Evolutionary conservation across 2,329 filamentous ascomycete species (phyloP), one percentile per base, ranked within the genome.

Genomic region (Curvularia lunata): DNA sequence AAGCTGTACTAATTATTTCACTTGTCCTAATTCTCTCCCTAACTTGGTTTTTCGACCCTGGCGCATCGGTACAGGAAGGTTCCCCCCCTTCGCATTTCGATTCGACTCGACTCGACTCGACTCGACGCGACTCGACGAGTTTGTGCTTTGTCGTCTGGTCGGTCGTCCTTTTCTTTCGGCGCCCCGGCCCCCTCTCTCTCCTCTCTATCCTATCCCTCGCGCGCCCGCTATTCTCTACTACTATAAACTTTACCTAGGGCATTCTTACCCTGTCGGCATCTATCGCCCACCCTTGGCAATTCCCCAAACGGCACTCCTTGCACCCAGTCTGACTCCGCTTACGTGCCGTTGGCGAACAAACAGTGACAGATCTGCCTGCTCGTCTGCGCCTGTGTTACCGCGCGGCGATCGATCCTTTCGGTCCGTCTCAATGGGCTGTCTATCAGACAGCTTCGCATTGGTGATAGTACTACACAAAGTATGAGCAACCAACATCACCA

Each of bases 1-100:
- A 62, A 68, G 56, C 61, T 68, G 50, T 71, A 63, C 68, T 72
- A 70, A 72, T 70, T 64, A 67, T 67, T 56, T 60, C 41, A 51
- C 56, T 50, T 53, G 37, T 34, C 48, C 55, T 43, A 58, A 58
- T 52, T 51, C 57, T 28, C 59, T 60, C 46, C 56, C 57, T 61
- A 48, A 58, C 54, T 64, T 59, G 54, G 56, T 48, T 60, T 42
- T 48, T 54, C 52, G 32, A 55, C 27, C 25, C 43, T 30, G 42
- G 23, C 25, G 6, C 9, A 13, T 28, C 59, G 40, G 37, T 52
- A 57, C 38, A 53, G 47, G 48, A 54, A 59, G 46, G 52, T 58
- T 55, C 19, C 49, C 52, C 40, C 49, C 30, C 18, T 13, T n/a
- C n/a, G n/a, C n/a, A n/a, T n/a, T n/a, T n/a, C n/a, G n/a, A n/a